phyloP scores from a whole-genome alignment of 2,329 filamentous ascomycete genomes.

The Claviceps quebecensis region DNA sequence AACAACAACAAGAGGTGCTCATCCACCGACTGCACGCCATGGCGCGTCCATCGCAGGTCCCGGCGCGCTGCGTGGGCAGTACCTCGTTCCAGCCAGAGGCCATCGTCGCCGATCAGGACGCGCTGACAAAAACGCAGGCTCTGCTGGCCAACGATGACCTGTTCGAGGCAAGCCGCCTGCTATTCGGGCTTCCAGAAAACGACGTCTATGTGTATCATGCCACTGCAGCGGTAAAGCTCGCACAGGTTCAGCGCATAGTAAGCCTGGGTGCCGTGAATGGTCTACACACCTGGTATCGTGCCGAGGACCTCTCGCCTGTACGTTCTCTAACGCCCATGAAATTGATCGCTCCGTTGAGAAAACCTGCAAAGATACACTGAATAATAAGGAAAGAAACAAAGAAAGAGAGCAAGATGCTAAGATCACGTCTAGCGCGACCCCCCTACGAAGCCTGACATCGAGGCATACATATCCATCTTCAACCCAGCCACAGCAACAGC shows the following conservation, averaged over 20 bases:
- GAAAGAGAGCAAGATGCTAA: not conserved
- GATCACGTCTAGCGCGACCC: conserved; percentile 21
- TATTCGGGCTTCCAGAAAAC: conserved; percentile 28
- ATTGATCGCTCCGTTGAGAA: too few relatives aligned
- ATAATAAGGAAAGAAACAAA: not conserved
- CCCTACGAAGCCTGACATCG: conserved; percentile 43
- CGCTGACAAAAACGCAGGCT: conserved; percentile 22
- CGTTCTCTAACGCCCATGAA: conserved; percentile 4
- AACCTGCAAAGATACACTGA: not conserved
- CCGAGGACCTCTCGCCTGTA: conserved; percentile 21
- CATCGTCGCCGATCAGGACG: conserved; percentile 24
- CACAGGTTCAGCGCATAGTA: conserved; percentile 33
- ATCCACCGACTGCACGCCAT: conserved; percentile 8
- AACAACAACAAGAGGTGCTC: too few relatives aligned
- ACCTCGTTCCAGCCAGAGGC: conserved; percentile 28
- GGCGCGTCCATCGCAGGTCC: conserved; percentile 15
- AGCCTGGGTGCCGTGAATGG: conserved; percentile 29
- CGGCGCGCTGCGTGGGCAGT: conserved; percentile 29
- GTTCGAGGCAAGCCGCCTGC: conserved; percentile 27
- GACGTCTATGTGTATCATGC: conserved; percentile 39
- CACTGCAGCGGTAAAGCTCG: conserved; percentile 32
- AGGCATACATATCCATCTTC: conserved; percentile 56
- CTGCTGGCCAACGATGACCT: conserved; percentile 31
- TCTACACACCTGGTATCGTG: conserved; percentile 35
- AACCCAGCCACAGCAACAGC: conserved; percentile 41